Percentiles rank a stretch among this genome's conserved stretches.
Conservation (phyloP, 202 grass and related monocot species). For the Musa balbisiana region DNA sequence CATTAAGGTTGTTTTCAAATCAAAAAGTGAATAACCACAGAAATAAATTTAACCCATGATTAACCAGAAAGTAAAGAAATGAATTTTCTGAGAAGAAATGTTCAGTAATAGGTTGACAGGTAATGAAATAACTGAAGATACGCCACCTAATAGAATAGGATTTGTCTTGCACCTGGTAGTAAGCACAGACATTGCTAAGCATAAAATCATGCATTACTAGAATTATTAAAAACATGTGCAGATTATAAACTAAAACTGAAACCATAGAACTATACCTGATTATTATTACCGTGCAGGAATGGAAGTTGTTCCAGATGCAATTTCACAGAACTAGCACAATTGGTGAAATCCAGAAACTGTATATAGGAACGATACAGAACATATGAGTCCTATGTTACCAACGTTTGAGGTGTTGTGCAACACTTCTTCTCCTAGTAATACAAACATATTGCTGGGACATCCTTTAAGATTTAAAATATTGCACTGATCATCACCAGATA, state of each 20-base stretch:
- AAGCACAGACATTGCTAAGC: neutral
- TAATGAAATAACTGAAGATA: no score
- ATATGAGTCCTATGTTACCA: neutral
- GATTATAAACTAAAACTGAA: neutral
- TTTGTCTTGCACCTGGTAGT: neutral
- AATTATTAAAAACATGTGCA: neutral
- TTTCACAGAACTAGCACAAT: neutral
- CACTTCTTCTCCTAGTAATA: neutral
- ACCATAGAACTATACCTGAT: neutral
- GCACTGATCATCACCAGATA: constrained; percentile 62
- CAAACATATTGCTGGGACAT: no score
- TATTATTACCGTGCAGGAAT: neutral
- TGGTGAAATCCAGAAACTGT: neutral
- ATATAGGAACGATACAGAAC: neutral
- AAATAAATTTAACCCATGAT: no score
- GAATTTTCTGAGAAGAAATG: neutral
- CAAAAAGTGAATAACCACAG: no score
- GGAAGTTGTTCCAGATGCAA: neutral
- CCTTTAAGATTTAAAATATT: constrained; percentile 40
- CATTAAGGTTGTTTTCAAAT: no score
- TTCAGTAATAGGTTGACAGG: neutral
- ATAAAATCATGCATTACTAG: neutral
- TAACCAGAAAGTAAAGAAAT: neutral
- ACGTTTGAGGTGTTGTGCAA: neutral
- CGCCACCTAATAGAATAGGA: no score